Percentiles rank a stretch among this genome's conserved stretches.
These are phyloP conservation scores for Mycosarcoma mackinlayi DNA, from an alignment of 1,284 basidiomycete species.

Conservation along the genomic window DNA sequence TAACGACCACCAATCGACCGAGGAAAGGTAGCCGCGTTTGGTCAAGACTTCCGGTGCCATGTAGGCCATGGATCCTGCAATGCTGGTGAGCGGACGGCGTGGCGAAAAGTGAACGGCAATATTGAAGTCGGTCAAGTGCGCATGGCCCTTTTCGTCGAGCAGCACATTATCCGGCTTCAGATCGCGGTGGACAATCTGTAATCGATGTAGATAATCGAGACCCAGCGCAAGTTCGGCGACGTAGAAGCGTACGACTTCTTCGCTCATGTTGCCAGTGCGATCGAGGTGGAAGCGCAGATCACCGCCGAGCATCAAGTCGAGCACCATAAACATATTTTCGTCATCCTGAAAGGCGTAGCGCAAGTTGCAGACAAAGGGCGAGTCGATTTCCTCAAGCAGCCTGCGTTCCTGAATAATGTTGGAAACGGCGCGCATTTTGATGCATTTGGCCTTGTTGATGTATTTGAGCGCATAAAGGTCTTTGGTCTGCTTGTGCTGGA, in stretches of 20 bases:
- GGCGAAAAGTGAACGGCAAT: slow-evolving; percentile 97
- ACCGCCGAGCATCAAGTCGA: slow-evolving; percentile 95
- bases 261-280: slow-evolving; percentile 79
- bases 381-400: slow-evolving; percentile 80
- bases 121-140: slow-evolving; percentile 97
- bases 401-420: slow-evolving; percentile 86
- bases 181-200: slow-evolving; percentile 83
- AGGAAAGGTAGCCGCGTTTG: slow-evolving; percentile 60
- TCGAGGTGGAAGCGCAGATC: slow-evolving; percentile 94
- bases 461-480: slow-evolving; percentile 93
- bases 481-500: slow-evolving; percentile 96
- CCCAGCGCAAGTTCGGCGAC: slow-evolving; percentile 86
- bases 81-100: slow-evolving; percentile 83
- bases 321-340: slow-evolving; percentile 95
- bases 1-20: slow-evolving; percentile 64
- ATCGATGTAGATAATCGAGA: slow-evolving; percentile 86
- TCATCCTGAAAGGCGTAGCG: slow-evolving; percentile 98
- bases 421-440: slow-evolving; percentile 96
- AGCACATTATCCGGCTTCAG: slow-evolving; percentile 97
- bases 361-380: slow-evolving; percentile 91
- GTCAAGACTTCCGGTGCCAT: slow-evolving; percentile 74
- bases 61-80: slow-evolving; percentile 91
- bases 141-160: slow-evolving; percentile 89
- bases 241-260: slow-evolving; percentile 87
- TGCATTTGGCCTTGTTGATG: slow-evolving; percentile 96